Percentiles rank a stretch among this genome's conserved stretches.
phyloP scores from a whole-genome alignment of 139 green algal genomes.

The Picocystis salinarum region DNA sequence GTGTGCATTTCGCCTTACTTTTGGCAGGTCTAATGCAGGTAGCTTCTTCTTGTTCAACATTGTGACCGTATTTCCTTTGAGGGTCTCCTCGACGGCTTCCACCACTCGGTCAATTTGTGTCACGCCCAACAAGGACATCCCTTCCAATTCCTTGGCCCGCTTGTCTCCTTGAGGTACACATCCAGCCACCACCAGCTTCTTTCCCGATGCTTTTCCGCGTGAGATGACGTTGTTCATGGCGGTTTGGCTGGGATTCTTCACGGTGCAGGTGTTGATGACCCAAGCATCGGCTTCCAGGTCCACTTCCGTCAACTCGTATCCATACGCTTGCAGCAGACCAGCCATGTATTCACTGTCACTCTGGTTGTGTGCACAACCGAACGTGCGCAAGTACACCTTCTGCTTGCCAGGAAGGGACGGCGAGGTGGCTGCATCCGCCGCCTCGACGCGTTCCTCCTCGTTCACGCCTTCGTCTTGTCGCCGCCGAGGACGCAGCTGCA shows the following conservation, averaged over 20 bases:
- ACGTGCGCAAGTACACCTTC: conserved; percentile 54
- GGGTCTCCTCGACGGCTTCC: conserved; percentile 76
- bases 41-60: conserved; percentile 62
- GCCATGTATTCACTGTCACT: conserved; percentile 65
- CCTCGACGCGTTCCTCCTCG: no score
- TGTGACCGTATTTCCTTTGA: conserved; percentile 58
- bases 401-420: conserved; percentile 28
- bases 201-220: conserved; percentile 17
- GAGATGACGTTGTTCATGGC: conserved; percentile 47
- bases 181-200: conserved; percentile 56
- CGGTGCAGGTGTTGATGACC: conserved; percentile 86
- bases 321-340: conserved; percentile 40
- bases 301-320: conserved; percentile 52
- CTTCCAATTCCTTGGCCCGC: conserved; percentile 43
- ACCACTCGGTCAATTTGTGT: conserved; percentile 74
- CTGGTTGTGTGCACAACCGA: conserved; percentile 59
- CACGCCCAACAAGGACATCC: conserved; percentile 52
- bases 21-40: conserved; percentile 72
- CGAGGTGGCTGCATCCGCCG: no score
- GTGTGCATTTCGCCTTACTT: conserved; percentile 55
- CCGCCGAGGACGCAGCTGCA: no score
- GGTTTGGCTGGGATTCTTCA: conserved; percentile 61
- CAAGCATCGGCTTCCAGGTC: conserved; percentile 46
- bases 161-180: conserved; percentile 76
- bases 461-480: no score